Base-by-base conservation (phyloP, 108 stramenopile species). In the Bacterosira constricta region DNA sequence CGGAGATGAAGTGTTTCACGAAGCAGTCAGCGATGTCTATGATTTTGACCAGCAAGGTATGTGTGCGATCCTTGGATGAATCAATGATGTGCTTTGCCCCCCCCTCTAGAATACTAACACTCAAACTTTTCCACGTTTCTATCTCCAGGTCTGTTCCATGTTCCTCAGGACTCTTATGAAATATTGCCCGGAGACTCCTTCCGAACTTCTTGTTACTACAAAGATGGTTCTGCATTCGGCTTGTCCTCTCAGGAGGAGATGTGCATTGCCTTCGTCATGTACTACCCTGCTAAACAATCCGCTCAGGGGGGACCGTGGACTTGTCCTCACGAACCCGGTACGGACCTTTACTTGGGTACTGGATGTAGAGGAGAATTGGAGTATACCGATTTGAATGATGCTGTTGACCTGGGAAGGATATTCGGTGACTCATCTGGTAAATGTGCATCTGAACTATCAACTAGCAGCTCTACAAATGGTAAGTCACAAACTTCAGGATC, bases 191-290 rank as follows among this genome's bases (percentile, higher is more conserved):
- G 88, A 35, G 88, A 88, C 56, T 41, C 41, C 1, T 84, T 84
- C 52, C 56, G 58, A 12, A 83, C 81, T n/a, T 54, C 73, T 13
- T 88, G 88, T 61, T 74, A 64, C 45, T 88, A 81, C 65, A 63
- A 81, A 17, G 75, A 81, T 17, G 57, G 37, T 0, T 23, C 1
- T 11, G 29, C 5, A 41, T 88, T 85, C 68, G 83, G 81, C 45
- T 17, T 71, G 8, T 63, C 57, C 1, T 70, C 71, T 4, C 21
- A 47, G n/a, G 80, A 88, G n/a, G 88, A 88, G 66, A 88, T 88
- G 88, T 88, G 88, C 56, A 75, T 84, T 15, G 56, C 69, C 0
- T 88, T 84, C 69, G 9, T 88, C 30, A 66, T 53, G 53, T 85
- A 85, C 45, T 85, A 83, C 49, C 85, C 85, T 17, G 34, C 25